Evolutionary conservation across 371 early-diverging fungal genomes (phyloP).

Genomic region (Chytridiales sp.): DNA sequence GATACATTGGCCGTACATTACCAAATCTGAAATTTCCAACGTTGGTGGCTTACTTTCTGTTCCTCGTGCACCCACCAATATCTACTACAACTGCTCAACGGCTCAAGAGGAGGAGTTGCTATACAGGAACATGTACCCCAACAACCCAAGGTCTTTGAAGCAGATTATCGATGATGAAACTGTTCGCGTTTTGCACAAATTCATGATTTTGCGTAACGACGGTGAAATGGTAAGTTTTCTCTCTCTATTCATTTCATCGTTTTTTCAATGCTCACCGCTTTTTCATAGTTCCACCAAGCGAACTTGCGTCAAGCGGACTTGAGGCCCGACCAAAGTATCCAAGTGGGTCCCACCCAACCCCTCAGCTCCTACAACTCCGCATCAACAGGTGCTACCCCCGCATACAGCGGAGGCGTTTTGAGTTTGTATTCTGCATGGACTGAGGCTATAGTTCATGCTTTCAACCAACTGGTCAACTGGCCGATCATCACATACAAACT

Average conservation of each 20-base stretch:
- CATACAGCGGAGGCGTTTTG: neutral
- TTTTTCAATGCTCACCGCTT: neutral
- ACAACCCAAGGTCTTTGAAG: conserved; percentile 19
- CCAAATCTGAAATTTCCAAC: conserved; percentile 20
- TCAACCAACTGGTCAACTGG: conserved; percentile 17
- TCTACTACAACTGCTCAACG: conserved; percentile 31
- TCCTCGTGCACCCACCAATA: conserved; percentile 22
- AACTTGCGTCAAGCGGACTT: conserved; percentile 19
- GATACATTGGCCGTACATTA: conserved; percentile 16
- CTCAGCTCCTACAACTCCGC: too few species aligned
- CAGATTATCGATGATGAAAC: conserved; percentile 11
- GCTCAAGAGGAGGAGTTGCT: neutral
- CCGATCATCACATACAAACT: conserved; percentile 23
- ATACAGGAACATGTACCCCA: conserved; percentile 12
- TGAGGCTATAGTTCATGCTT: conserved; percentile 5
- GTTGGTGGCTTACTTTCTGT: conserved; percentile 24
- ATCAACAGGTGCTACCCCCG: neutral
- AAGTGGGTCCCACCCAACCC: too few species aligned
- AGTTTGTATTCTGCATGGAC: conserved; percentile 8
- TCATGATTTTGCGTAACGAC: conserved; percentile 15
- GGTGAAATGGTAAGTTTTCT: neutral
- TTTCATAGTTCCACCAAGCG: conserved; percentile 14
- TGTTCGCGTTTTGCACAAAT: conserved; percentile 14
- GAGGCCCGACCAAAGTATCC: too few species aligned
- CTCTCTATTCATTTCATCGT: neutral